Conservation (phyloP, 495 filamentous ascomycete species). For the Xylaria palmicola region DNA sequence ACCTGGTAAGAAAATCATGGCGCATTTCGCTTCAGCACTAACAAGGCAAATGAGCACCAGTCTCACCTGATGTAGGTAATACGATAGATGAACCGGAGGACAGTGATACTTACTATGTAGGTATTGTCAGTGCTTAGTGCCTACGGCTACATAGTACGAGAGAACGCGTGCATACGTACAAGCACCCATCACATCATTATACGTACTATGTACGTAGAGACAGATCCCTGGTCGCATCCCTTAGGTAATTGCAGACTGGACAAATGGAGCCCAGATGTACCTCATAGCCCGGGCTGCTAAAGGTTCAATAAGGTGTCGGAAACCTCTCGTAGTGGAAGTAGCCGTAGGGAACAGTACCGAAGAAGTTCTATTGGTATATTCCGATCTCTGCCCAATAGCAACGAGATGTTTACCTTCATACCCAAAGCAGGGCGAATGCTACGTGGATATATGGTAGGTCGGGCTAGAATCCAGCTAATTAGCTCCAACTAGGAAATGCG, state of each 20-base stretch:
- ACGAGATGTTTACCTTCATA: neutral
- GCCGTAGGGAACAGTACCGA: neutral
- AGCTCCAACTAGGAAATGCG: too few relatives aligned
- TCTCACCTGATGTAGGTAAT: neutral
- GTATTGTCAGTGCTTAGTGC: too few relatives aligned
- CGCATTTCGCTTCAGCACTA: slow-evolving; percentile 14
- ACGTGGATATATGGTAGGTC: too few relatives aligned
- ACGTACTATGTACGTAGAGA: too few relatives aligned
- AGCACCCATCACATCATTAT: too few relatives aligned
- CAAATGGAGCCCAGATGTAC: neutral
- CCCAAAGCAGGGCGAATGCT: neutral
- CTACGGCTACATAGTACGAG: neutral
- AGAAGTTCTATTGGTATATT: neutral
- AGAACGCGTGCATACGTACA: too few relatives aligned
- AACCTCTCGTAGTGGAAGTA: neutral
- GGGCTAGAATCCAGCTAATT: neutral
- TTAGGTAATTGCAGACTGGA: neutral
- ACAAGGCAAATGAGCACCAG: slow-evolving; percentile 7
- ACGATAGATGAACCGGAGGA: neutral
- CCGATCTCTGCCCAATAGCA: neutral
- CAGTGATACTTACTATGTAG: too few relatives aligned
- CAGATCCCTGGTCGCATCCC: neutral
- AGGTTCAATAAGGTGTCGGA: neutral
- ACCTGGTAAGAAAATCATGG: slow-evolving; percentile 6
- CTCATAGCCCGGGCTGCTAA: neutral